phyloP scores from a whole-genome alignment of 1,284 basidiomycete genomes.

The Pseudozyma pruni region DNA sequence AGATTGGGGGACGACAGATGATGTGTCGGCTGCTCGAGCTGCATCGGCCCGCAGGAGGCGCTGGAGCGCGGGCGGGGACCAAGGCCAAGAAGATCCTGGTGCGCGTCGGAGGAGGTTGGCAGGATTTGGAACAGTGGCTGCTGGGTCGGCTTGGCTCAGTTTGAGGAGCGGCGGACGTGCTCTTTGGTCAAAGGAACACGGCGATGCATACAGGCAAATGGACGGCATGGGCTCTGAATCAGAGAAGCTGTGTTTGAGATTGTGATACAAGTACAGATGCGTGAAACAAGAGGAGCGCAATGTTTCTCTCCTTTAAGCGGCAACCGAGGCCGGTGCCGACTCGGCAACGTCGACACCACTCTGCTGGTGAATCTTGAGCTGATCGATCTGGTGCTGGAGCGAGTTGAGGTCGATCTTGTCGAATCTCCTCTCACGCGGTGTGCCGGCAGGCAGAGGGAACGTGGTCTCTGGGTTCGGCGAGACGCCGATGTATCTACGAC shows the following conservation, averaged over 20 bases:
- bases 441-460: slow-evolving; percentile 47
- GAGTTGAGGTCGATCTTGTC: slow-evolving; percentile 60
- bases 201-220: too few relatives aligned
- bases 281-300: too few relatives aligned
- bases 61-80: slow-evolving; percentile 47
- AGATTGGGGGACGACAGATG: slow-evolving; percentile 76
- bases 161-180: slow-evolving; percentile 4
- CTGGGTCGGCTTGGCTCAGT: slow-evolving; percentile 34
- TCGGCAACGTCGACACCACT: slow-evolving; percentile 3
- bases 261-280: slow-evolving; percentile 39
- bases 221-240: not conserved
- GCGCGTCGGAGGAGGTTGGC: slow-evolving; percentile 75
- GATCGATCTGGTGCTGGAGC: slow-evolving; percentile 48
- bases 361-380: slow-evolving; percentile 46
- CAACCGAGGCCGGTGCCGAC: slow-evolving; percentile 8
- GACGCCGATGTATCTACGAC: slow-evolving; percentile 63
- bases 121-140: slow-evolving; percentile 82
- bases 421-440: slow-evolving; percentile 54
- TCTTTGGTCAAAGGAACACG: too few relatives aligned
- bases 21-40: slow-evolving; percentile 80
- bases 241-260: not conserved
- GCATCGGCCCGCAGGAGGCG: slow-evolving; percentile 65
- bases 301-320: slow-evolving; percentile 11
- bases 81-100: slow-evolving; percentile 63
- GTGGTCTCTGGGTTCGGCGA: slow-evolving; percentile 45